Percentiles rank a stretch among this genome's conserved stretches.
Conservation (phyloP, 2,329 filamentous ascomycete genomes). For the Colletotrichum magnum region DNA sequence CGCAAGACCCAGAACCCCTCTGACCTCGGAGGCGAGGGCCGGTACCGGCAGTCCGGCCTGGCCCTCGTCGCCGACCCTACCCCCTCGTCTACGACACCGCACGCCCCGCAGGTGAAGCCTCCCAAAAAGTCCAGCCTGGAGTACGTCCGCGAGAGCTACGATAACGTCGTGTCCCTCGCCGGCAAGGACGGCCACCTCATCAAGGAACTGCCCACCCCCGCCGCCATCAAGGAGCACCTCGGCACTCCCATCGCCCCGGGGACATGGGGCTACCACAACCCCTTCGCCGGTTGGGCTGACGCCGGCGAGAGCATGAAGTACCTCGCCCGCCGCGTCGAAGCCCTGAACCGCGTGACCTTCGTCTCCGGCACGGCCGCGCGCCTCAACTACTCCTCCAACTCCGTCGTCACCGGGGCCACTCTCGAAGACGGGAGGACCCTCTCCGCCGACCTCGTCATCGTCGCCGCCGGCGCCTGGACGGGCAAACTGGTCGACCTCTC, state of each 20-base stretch:
- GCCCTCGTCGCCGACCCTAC: conserved; percentile 67
- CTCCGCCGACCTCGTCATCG: conserved; percentile 79
- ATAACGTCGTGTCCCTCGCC: conserved; percentile 71
- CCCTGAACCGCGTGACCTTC: conserved; percentile 69
- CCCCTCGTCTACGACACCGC: conserved; percentile 17
- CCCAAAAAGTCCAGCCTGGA: conserved; percentile 62
- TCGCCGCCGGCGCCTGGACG: conserved; percentile 92
- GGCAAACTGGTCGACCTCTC: conserved; percentile 82
- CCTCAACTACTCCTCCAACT: conserved; percentile 48
- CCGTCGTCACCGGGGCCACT: conserved; percentile 63
- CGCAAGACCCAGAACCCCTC: conserved; percentile 67
- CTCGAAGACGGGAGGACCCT: conserved; percentile 65
- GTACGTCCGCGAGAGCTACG: conserved; percentile 71
- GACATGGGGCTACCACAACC: conserved; percentile 81
- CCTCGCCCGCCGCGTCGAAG: conserved; percentile 68
- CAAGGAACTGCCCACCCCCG: conserved; percentile 59
- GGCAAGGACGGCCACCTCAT: conserved; percentile 57
- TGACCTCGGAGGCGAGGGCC: conserved; percentile 72
- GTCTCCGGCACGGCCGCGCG: conserved; percentile 64
- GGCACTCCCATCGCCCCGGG: conserved; percentile 68
- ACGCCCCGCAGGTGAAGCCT: conserved; percentile 41
- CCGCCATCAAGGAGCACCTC: conserved; percentile 60
- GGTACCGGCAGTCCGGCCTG: conserved; percentile 80
- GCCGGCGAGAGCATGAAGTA: conserved; percentile 79
- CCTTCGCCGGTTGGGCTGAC: conserved; percentile 84